A percentile compares a stretch with the other conserved stretches of the same genome.
Conservation (phyloP, 2,329 filamentous ascomycete genomes). For the Trichoderma semiorbis region DNA sequence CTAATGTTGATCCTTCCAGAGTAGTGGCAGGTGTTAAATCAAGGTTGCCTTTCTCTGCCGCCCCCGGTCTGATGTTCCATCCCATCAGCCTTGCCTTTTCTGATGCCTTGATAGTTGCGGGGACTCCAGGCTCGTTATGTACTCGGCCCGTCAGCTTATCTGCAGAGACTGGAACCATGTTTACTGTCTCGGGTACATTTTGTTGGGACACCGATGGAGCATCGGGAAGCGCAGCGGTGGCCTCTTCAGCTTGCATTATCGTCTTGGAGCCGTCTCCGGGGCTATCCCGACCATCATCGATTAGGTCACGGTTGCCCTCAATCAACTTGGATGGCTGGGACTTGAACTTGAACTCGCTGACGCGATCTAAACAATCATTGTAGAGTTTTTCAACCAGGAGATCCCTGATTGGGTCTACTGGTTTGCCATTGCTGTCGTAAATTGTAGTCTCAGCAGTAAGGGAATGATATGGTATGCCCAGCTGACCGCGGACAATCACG, state of each 20-base stretch:
- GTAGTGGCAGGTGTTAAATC: conserved; percentile 65
- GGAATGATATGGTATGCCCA: conserved; percentile 81
- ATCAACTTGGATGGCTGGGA: conserved; percentile 65
- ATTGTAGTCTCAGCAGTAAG: conserved; percentile 79
- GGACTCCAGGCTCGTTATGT: conserved; percentile 66
- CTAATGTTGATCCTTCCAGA: conserved; percentile 68
- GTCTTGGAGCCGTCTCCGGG: conserved; percentile 65
- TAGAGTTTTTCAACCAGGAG: conserved; percentile 85
- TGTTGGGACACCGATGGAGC: conserved; percentile 53
- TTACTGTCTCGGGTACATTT: conserved; percentile 49
- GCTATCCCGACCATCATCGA: conserved; percentile 79
- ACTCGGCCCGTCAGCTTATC: conserved; percentile 69
- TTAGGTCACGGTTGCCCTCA: conserved; percentile 76
- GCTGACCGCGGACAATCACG: conserved; percentile 82
- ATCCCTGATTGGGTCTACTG: conserved; percentile 77
- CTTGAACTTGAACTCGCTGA: conserved; percentile 86
- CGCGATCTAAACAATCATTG: conserved; percentile 89
- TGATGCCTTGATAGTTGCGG: conserved; percentile 68
- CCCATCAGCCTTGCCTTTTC: conserved; percentile 77
- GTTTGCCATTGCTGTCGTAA: conserved; percentile 76
- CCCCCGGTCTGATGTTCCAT: conserved; percentile 68
- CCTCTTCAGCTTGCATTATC: conserved; percentile 68
- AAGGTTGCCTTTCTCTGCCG: conserved; percentile 62
- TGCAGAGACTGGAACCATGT: conserved; percentile 61
- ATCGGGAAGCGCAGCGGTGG: conserved; percentile 57